A percentile compares a stretch with the other conserved stretches of the same genome.
Evolutionary conservation across 2,329 filamentous ascomycete genomes (phyloP).

Genomic region (Trichoderma koningiopsis): DNA sequence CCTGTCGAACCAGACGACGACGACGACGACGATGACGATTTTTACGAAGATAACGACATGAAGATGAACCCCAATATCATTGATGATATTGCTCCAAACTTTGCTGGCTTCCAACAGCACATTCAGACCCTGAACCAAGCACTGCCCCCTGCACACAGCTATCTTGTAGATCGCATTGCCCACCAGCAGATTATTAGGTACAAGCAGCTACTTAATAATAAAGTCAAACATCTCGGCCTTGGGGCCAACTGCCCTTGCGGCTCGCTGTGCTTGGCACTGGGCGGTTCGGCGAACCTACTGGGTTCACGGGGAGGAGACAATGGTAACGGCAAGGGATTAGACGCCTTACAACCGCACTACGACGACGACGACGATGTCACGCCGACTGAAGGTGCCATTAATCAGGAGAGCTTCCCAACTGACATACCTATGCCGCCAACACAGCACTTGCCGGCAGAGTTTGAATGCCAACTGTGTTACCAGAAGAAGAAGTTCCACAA

Average conservation of each 20-base stretch:
- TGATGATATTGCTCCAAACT: constrained; percentile 70
- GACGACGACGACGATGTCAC: constrained; percentile 64
- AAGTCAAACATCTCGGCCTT: constrained; percentile 68
- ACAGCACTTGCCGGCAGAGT: constrained; percentile 75
- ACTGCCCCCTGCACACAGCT: constrained; percentile 56
- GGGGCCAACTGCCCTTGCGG: constrained; percentile 64
- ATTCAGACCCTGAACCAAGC: constrained; percentile 73
- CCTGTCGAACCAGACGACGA: constrained; percentile 49
- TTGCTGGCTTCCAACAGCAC: constrained; percentile 76
- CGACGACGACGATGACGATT: constrained; percentile 62
- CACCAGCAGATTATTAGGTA: constrained; percentile 79
- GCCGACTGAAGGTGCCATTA: constrained; percentile 69
- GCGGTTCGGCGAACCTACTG: constrained; percentile 65
- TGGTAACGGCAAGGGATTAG: constrained; percentile 46
- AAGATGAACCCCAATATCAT: constrained; percentile 65
- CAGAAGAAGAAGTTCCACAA: constrained; percentile 83
- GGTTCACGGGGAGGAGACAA: constrained; percentile 53
- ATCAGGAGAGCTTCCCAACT: constrained; percentile 71
- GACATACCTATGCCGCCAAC: constrained; percentile 84
- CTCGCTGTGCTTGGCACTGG: constrained; percentile 64
- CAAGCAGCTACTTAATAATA: constrained; percentile 71
- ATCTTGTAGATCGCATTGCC: constrained; percentile 78
- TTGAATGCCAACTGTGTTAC: constrained; percentile 89
- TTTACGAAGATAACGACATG: constrained; percentile 60
- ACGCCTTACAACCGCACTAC: constrained; percentile 57